phyloP scores from a whole-genome alignment of 1,139 yeast species.

The Yamadazyma sp. region DNA sequence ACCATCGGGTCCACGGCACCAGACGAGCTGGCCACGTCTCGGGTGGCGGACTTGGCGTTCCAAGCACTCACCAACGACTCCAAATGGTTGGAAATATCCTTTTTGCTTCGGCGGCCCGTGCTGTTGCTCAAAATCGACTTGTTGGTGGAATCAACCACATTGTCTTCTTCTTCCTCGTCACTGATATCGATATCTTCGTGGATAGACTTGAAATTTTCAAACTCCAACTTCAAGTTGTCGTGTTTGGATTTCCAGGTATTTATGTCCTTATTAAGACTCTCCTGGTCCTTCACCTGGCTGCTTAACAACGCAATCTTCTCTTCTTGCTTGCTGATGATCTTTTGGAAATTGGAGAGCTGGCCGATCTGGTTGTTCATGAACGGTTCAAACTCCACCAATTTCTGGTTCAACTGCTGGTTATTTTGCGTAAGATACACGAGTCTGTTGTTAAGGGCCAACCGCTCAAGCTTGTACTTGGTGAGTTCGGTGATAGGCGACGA shows the following conservation, averaged over 20 bases:
- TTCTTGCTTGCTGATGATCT: slow-evolving; percentile 55
- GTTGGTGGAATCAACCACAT: slow-evolving; percentile 16
- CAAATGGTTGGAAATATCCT: slow-evolving; percentile 40
- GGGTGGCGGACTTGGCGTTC: slow-evolving; percentile 19
- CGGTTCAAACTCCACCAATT: slow-evolving; percentile 49
- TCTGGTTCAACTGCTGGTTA: slow-evolving; percentile 39
- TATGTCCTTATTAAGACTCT: slow-evolving; percentile 45
- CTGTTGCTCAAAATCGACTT: slow-evolving; percentile 29
- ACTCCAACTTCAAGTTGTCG: slow-evolving; percentile 46
- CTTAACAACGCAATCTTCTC: slow-evolving; percentile 42
- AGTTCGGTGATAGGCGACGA: slow-evolving; percentile 32
- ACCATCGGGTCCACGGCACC: slow-evolving; percentile 28
- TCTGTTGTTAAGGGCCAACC: slow-evolving; percentile 47
- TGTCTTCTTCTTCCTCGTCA: slow-evolving; percentile 27
- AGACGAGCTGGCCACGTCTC: slow-evolving; percentile 5
- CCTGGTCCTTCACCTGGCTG: slow-evolving; percentile 45
- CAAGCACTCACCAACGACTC: slow-evolving; percentile 40
- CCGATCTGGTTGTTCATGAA: slow-evolving; percentile 56
- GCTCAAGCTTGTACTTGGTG: slow-evolving; percentile 39
- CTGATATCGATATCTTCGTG: slow-evolving; percentile 31
- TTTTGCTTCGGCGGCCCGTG: slow-evolving; percentile 27
- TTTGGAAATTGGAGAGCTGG: slow-evolving; percentile 54
- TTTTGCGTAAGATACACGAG: slow-evolving; percentile 49
- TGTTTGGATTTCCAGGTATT: slow-evolving; percentile 48
- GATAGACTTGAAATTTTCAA: slow-evolving; percentile 39